These are phyloP conservation scores for Alternaria infectoria DNA, from an alignment of 2,329 filamentous ascomycete genomes.

Conservation along the genomic window DNA sequence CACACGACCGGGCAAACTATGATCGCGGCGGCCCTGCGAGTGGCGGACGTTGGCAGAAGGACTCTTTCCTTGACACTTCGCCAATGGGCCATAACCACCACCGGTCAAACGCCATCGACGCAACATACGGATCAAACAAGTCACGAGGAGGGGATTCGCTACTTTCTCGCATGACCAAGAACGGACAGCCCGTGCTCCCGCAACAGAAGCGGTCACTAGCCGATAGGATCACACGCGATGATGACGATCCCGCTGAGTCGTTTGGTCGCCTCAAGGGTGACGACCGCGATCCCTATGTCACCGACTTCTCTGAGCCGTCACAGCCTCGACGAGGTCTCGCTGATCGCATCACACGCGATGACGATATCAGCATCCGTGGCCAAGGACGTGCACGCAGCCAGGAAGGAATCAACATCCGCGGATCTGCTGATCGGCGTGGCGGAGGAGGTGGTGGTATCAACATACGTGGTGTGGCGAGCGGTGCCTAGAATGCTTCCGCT, in stretches of 20 bases:
- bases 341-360: constrained; percentile 32
- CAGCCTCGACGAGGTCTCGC: constrained; percentile 24
- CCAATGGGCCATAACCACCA: constrained; percentile 51
- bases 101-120: constrained; percentile 52
- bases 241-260: constrained; percentile 25
- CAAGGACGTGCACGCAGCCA: constrained; percentile 21
- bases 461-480: constrained; percentile 44
- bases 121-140: constrained; percentile 12
- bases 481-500: constrained; percentile 24
- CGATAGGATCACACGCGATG: constrained; percentile 40
- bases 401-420: constrained; percentile 44
- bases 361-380: constrained; percentile 27
- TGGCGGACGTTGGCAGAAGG: constrained; percentile 36
- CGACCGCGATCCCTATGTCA: constrained; percentile 30
- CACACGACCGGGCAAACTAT: constrained; percentile 39
- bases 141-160: constrained; percentile 28
- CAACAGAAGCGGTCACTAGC: constrained; percentile 35
- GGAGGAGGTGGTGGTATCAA: constrained; percentile 29
- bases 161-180: constrained; percentile 44
- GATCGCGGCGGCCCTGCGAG: constrained; percentile 20
- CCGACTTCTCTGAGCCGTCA: constrained; percentile 34
- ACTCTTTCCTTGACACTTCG: constrained; percentile 43
- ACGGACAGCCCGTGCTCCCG: constrained; percentile 34
- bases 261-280: constrained; percentile 44
- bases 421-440: constrained; percentile 25